Evolutionary conservation across 1,284 basidiomycete genomes (phyloP).

Genomic region (Fomitiporia mediterranea): DNA sequence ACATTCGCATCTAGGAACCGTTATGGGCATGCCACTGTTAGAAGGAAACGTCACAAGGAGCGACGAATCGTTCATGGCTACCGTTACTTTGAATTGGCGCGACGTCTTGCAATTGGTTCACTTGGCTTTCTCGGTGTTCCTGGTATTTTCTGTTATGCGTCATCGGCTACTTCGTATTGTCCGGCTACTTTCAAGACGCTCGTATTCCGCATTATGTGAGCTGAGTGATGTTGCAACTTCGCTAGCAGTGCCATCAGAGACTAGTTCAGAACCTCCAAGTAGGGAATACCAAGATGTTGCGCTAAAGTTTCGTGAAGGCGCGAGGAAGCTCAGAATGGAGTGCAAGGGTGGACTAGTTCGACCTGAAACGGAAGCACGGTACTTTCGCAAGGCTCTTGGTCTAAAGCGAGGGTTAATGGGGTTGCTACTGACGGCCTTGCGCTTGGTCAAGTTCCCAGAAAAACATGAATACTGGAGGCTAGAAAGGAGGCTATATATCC

Average conservation of each 20-base stretch:
- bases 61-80: background rate
- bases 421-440: slow-evolving; percentile 25
- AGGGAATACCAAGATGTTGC: background rate
- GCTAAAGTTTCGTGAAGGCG: slow-evolving; percentile 10
- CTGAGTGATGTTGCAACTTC: background rate
- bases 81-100: slow-evolving; percentile 39
- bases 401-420: slow-evolving; percentile 38
- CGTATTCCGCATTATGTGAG: slow-evolving; percentile 1
- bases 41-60: slow-evolving; percentile 20
- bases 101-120: slow-evolving; percentile 56
- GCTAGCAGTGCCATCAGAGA: background rate
- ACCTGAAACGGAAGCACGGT: slow-evolving; percentile 33
- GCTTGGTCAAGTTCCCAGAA: slow-evolving; percentile 30
- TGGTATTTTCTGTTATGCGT: slow-evolving; percentile 53
- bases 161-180: slow-evolving; percentile 37
- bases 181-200: background rate
- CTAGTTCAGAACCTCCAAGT: no score
- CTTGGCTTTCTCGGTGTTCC: slow-evolving; percentile 53
- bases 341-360: slow-evolving; percentile 27
- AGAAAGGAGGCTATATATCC: slow-evolving; percentile 48
- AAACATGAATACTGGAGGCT: slow-evolving; percentile 39
- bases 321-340: slow-evolving; percentile 28
- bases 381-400: slow-evolving; percentile 39
- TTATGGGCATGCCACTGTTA: slow-evolving; percentile 22
- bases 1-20: slow-evolving; percentile 32